These are phyloP conservation scores for Gynostemma pentaphyllum DNA, from an alignment of 306 rosid species.

Conservation along the genomic window DNA sequence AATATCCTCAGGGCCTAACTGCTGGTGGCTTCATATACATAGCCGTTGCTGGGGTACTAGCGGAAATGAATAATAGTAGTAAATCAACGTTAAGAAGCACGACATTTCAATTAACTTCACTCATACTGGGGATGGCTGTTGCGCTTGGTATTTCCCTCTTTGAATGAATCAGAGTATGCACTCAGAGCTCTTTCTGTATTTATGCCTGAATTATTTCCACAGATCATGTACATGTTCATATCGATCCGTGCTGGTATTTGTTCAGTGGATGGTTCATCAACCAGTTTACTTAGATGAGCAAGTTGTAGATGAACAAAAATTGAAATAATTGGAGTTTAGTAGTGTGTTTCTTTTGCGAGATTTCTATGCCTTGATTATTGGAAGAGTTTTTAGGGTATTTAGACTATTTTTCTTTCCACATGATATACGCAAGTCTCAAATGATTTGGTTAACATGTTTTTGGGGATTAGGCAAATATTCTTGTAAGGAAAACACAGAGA, in stretches of 20 bases:
- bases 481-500: no score
- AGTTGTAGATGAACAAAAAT: background rate
- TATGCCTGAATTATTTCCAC: background rate
- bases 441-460: no score
- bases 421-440: background rate
- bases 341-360: background rate
- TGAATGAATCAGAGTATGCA: constrained; percentile 43
- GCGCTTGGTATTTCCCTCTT: constrained; percentile 85
- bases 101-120: constrained; percentile 45
- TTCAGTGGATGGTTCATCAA: constrained; percentile 1
- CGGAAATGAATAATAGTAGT: constrained; percentile 74
- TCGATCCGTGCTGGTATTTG: background rate
- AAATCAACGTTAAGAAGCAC: constrained; percentile 50
- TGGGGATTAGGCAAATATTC: no score
- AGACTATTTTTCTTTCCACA: background rate
- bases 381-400: background rate
- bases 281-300: background rate
- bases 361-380: background rate
- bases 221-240: constrained; percentile 6
- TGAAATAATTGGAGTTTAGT: background rate
- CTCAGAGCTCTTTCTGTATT: background rate
- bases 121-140: constrained; percentile 71
- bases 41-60: constrained; percentile 92
- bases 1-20: constrained; percentile 60
- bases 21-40: constrained; percentile 98